Conservation (phyloP, 2,329 filamentous ascomycete genomes). For the Amauroascus niger region DNA sequence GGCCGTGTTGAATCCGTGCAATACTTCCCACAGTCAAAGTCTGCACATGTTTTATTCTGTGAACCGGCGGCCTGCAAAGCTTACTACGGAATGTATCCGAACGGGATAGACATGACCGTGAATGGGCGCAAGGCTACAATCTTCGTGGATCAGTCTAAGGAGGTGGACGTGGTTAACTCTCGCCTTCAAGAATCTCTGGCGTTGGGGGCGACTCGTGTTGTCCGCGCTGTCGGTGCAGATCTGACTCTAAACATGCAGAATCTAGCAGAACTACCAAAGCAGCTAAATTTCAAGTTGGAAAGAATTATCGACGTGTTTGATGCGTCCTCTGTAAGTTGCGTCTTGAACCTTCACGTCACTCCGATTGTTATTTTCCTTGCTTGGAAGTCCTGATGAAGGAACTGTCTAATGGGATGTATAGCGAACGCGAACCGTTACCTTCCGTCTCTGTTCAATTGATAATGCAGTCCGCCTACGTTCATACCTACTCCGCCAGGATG, state of each 20-base stretch:
- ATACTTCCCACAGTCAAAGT: slow-evolving; percentile 16
- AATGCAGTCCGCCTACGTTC: slow-evolving; percentile 40
- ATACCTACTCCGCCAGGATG: slow-evolving; percentile 30
- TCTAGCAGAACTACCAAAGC: slow-evolving; percentile 30
- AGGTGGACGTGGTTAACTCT: slow-evolving; percentile 35
- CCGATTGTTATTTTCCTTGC: not conserved
- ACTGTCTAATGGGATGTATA: not conserved
- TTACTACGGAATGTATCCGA: slow-evolving; percentile 30
- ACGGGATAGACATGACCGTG: slow-evolving; percentile 30
- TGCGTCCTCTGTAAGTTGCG: slow-evolving; percentile 32
- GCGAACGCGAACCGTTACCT: slow-evolving; percentile 32
- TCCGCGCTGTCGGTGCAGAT: slow-evolving; percentile 37
- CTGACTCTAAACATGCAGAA: slow-evolving; percentile 30
- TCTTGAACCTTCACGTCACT: not conserved
- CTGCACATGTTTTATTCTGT: slow-evolving; percentile 31
- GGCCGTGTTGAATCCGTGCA: slow-evolving; percentile 30
- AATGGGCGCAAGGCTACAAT: slow-evolving; percentile 25
- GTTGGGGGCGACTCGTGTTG: slow-evolving; percentile 37
- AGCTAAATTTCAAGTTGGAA: slow-evolving; percentile 38
- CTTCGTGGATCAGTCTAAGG: slow-evolving; percentile 32
- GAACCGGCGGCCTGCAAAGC: slow-evolving; percentile 27
- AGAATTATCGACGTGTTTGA: slow-evolving; percentile 36
- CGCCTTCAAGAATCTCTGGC: slow-evolving; percentile 35
- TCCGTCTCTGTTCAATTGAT: slow-evolving; percentile 41
- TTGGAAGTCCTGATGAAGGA: not conserved